phyloP scores from a whole-genome alignment of 192 early-diverging fungal species.

The Dissophora globulifera region DNA sequence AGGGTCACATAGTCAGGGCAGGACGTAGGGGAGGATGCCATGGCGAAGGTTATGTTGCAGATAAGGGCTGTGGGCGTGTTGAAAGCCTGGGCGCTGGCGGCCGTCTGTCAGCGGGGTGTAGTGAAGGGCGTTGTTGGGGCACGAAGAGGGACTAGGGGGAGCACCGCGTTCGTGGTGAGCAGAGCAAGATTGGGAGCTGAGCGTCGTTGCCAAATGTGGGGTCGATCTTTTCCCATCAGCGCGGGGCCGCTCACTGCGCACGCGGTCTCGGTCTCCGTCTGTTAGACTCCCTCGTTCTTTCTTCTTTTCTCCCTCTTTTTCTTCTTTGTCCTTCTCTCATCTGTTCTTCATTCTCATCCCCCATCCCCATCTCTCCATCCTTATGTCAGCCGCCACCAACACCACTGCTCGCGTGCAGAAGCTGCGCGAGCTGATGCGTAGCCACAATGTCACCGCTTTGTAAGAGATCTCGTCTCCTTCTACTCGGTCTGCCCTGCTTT shows the following conservation, averaged over 20 bases:
- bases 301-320: neutral
- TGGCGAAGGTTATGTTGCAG: too few relatives aligned
- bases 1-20: too few relatives aligned
- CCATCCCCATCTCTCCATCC: constrained; percentile 7
- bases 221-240: constrained; percentile 22
- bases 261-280: neutral
- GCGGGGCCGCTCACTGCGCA: neutral
- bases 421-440: constrained; percentile 72
- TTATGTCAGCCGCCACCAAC: constrained; percentile 44
- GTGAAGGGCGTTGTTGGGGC: too few relatives aligned
- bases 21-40: too few relatives aligned
- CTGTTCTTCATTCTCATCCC: constrained; percentile 6
- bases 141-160: too few relatives aligned
- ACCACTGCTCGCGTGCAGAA: constrained; percentile 65
- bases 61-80: too few relatives aligned
- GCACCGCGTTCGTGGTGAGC: too few relatives aligned
- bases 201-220: constrained; percentile 26
- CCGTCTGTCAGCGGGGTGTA: too few relatives aligned
- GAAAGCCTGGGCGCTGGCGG: too few relatives aligned
- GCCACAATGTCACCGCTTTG: constrained; percentile 67
- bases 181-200: too few relatives aligned
- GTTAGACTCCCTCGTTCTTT: neutral
- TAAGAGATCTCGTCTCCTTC: constrained; percentile 10
- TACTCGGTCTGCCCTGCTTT: too few relatives aligned
- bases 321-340: neutral